phyloP scores from a whole-genome alignment of 2,329 filamentous ascomycete species.

The Cladosporium sp. region DNA sequence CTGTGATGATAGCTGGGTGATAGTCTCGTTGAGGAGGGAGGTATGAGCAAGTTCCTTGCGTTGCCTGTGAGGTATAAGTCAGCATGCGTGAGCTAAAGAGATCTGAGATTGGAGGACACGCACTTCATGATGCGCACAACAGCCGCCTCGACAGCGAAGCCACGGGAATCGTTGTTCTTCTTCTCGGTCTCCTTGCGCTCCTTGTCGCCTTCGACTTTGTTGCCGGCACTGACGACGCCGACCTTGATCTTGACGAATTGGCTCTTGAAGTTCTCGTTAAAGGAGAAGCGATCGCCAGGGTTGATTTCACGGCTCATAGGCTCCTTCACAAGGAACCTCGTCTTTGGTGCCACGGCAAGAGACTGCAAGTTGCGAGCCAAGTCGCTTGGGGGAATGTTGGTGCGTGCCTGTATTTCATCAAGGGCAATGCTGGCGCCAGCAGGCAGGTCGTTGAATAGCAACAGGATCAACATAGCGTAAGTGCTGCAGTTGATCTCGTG shows the following conservation, averaged over 20 bases:
- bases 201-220: conserved; percentile 75
- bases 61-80: conserved; percentile 54
- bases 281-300: conserved; percentile 73
- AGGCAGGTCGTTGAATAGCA: conserved; percentile 81
- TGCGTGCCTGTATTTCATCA: conserved; percentile 80
- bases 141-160: conserved; percentile 72
- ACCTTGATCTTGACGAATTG: conserved; percentile 87
- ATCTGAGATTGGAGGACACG: conserved; percentile 37
- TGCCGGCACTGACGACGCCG: conserved; percentile 75
- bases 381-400: conserved; percentile 73
- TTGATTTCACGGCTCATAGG: conserved; percentile 78
- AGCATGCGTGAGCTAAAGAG: conserved; percentile 26
- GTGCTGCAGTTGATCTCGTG: conserved; percentile 93
- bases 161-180: conserved; percentile 71
- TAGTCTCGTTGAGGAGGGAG: conserved; percentile 69
- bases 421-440: conserved; percentile 52
- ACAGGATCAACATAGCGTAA: conserved; percentile 83
- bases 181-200: conserved; percentile 70
- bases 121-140: conserved; percentile 86
- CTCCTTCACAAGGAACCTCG: conserved; percentile 75
- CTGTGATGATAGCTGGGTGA: conserved; percentile 65
- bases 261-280: conserved; percentile 79
- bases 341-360: conserved; percentile 80
- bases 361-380: conserved; percentile 77
- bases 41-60: conserved; percentile 71